A percentile compares a stretch with the other conserved stretches of the same genome.
Evolutionary conservation across 345 rosid species (phyloP).

Genomic region (Eucalyptus cloeziana): DNA sequence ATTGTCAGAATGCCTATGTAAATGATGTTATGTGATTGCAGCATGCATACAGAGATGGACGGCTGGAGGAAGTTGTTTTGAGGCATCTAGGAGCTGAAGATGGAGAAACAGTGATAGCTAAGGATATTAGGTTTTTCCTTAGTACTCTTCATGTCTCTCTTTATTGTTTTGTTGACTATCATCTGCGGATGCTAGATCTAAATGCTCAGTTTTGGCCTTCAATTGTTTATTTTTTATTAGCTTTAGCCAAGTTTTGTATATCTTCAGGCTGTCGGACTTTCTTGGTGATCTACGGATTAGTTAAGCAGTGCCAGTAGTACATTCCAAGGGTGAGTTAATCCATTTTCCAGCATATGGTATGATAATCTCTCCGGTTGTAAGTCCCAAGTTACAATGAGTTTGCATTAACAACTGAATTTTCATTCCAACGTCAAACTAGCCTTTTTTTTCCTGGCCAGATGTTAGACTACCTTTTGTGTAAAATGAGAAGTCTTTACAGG

Average conservation of each 20-base stretch:
- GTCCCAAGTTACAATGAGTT: background rate
- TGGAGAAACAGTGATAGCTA: constrained; percentile 47
- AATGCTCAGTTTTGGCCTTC: background rate
- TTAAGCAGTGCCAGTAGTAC: background rate
- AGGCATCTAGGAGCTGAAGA: constrained; percentile 70
- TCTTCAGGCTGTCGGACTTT: constrained; percentile 64
- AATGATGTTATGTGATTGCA: constrained; percentile 8
- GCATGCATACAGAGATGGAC: constrained; percentile 78
- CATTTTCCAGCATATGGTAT: background rate
- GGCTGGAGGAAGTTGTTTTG: constrained; percentile 58
- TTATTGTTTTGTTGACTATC: background rate
- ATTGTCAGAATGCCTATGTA: background rate
- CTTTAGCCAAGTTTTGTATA: background rate
- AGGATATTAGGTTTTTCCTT: constrained; percentile 29
- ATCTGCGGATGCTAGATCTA: background rate
- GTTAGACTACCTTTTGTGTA: background rate
- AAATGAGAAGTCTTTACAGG: background rate
- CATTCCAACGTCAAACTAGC: background rate
- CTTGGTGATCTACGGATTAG: constrained; percentile 35
- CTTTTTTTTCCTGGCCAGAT: background rate
- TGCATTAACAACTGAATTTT: background rate
- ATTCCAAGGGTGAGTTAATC: background rate
- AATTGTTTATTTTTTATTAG: background rate
- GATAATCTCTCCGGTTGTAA: background rate
- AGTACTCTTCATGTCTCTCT: background rate